These are phyloP conservation scores for Magnusiomyces ingens DNA, from an alignment of 1,139 yeast genomes.

Conservation along the genomic window DNA sequence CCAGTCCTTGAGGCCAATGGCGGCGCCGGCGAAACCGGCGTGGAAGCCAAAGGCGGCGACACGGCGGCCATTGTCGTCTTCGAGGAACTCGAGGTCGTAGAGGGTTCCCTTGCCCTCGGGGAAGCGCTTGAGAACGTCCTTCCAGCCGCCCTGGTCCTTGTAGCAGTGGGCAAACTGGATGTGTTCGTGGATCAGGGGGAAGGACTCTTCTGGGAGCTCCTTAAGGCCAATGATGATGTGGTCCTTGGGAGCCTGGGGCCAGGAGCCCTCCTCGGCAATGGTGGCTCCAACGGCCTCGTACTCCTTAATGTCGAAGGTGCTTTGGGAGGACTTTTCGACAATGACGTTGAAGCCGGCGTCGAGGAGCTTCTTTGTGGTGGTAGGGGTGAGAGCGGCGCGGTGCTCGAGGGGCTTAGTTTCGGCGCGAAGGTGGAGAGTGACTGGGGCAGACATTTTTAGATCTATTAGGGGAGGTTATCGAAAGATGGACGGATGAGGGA, in stretches of 20 bases:
- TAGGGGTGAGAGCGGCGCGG: slow-evolving; percentile 92
- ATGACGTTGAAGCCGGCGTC: slow-evolving; percentile 84
- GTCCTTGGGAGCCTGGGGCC: slow-evolving; percentile 86
- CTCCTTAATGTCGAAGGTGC: slow-evolving; percentile 69
- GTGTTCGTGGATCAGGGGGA: slow-evolving; percentile 92
- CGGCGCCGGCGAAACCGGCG: slow-evolving; percentile 99
- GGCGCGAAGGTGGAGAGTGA: slow-evolving; percentile 71
- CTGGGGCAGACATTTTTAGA: slow-evolving; percentile 13
- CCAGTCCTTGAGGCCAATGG: slow-evolving; percentile 91
- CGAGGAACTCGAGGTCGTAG: slow-evolving; percentile 90
- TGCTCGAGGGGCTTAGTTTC: slow-evolving; percentile 97
- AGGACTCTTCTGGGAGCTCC: slow-evolving; percentile 90
- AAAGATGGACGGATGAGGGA: not conserved
- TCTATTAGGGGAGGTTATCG: not conserved
- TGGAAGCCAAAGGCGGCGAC: slow-evolving; percentile 98
- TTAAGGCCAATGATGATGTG: slow-evolving; percentile 88
- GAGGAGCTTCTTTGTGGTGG: slow-evolving; percentile 73
- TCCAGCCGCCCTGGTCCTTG: slow-evolving; percentile 96
- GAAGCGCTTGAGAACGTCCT: slow-evolving; percentile 79
- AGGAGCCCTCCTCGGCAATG: slow-evolving; percentile 87
- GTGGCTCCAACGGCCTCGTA: slow-evolving; percentile 73
- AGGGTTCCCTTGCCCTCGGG: slow-evolving; percentile 85
- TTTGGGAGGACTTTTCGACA: slow-evolving; percentile 82
- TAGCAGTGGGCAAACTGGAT: slow-evolving; percentile 98
- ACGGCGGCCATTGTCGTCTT: slow-evolving; percentile 91